Base-by-base conservation (phyloP, 371 early-diverging fungal genomes). In the Mortierella sp. region DNA sequence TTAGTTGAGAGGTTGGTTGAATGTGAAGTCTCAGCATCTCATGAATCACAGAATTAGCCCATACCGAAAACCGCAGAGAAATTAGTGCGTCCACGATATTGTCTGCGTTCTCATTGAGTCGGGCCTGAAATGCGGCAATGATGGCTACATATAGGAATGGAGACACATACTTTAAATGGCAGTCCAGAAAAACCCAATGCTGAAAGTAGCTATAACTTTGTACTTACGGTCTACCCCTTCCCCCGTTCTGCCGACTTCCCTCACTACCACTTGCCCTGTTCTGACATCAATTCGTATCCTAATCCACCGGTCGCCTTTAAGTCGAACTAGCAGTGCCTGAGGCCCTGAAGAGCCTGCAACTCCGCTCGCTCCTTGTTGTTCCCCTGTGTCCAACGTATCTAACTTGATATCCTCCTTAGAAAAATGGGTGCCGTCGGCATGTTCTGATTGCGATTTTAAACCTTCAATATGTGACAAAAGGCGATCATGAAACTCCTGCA, bases 161-260 rank as follows among this genome's bases (percentile, higher is more conserved):
- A 43, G 13, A 43, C 1, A 43, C 7, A 43, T 10, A 43, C 7
- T 10, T 43, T 43, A 43, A 43, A 10, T 43, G 10, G 13, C 43
- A 43, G 43, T 43, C 5, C 43, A 43, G 7, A 43, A 43, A 43
- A 8, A 10, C 5, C 13, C 43, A 43, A 43, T 13, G 13, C 13
- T 43, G 15, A 50, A 11, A 50, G 15, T 16, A 16, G 66, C 6
- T n/a, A 33, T 33, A 47, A 33, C 10, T 1, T 43, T 19, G n/a
- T 9, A 57, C 84, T 85, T 86, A 88, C 88, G 84, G 74, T 90
- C 88, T 15, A 86, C 86, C 70, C 88, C 89, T 40, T 87, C 85
- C 9, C 83, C 81, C 4, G 86, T 77, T 36, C 84, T 84, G 33
- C 87, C 87, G 19, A 87, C 82, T 52, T 89, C 90, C 4, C 84